A percentile compares a stretch with the other conserved stretches of the same genome.
These are phyloP conservation scores for Panaeolus cyanescens DNA, from an alignment of 768 basidiomycete species.

Conservation along the genomic window DNA sequence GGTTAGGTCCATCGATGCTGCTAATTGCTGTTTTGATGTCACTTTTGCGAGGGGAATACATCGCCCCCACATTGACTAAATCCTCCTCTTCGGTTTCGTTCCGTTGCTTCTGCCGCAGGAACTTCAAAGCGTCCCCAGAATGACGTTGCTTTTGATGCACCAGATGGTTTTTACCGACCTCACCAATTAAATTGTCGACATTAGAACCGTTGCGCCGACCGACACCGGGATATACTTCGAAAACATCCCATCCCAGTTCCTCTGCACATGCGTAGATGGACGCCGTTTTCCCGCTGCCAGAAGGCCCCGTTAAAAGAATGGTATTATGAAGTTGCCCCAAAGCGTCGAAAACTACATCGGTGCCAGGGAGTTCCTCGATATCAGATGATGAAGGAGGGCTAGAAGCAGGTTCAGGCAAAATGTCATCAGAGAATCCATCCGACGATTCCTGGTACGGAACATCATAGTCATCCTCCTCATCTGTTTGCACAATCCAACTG, in stretches of 20 bases:
- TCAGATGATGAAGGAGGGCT: slow-evolving; percentile 18
- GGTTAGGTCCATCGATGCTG: slow-evolving; percentile 14
- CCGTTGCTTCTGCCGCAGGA: slow-evolving; percentile 16
- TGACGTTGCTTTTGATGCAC: slow-evolving; percentile 40
- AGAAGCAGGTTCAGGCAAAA: slow-evolving; percentile 15
- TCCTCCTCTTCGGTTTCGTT: slow-evolving; percentile 3
- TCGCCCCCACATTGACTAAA: slow-evolving; percentile 8
- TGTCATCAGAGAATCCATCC: slow-evolving; percentile 18
- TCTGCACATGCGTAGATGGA: slow-evolving; percentile 92
- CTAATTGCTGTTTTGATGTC: background rate
- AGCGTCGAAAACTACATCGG: slow-evolving; percentile 13
- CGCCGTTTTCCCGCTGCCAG: slow-evolving; percentile 89
- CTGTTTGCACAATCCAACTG: slow-evolving; percentile 53
- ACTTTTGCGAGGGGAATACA: slow-evolving; percentile 25
- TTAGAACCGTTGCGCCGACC: slow-evolving; percentile 84
- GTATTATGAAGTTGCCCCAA: slow-evolving; percentile 74
- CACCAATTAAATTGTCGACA: slow-evolving; percentile 81
- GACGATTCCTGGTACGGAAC: slow-evolving; percentile 17
- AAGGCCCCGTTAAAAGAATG: slow-evolving; percentile 80
- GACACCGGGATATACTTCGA: slow-evolving; percentile 95
- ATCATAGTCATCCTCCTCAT: slow-evolving; percentile 40
- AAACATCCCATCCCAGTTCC: slow-evolving; percentile 94
- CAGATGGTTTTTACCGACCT: slow-evolving; percentile 92
- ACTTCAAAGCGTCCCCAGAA: slow-evolving; percentile 17
- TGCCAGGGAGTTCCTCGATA: slow-evolving; percentile 5